phyloP scores from a whole-genome alignment of 306 rosid genomes.

The Oemleria cerasiformis region DNA sequence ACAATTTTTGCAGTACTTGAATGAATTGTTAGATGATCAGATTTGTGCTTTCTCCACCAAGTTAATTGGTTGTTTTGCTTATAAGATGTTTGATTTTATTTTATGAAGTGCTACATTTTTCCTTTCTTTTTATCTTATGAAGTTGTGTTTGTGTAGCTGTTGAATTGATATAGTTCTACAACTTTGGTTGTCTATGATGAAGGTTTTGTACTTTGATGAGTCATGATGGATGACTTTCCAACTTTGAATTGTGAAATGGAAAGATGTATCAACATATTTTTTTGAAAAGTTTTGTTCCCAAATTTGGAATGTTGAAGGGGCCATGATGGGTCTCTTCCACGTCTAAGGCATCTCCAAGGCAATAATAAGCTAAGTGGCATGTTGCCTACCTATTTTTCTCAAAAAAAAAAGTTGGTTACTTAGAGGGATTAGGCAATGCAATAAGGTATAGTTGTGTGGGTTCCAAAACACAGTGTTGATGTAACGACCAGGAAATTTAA shows the following conservation, averaged over 20 bases:
- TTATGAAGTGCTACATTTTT: neutral
- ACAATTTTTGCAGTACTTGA: neutral
- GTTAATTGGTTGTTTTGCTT: neutral
- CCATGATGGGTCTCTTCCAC: neutral
- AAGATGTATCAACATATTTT: neutral
- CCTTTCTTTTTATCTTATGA: neutral
- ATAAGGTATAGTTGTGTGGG: too few relatives aligned
- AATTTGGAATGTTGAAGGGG: constrained; percentile 5
- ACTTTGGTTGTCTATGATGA: constrained; percentile 1
- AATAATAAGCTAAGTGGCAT: too few relatives aligned
- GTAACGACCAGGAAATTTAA: too few relatives aligned
- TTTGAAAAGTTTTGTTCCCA: neutral
- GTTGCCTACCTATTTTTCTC: too few relatives aligned
- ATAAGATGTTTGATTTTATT: neutral
- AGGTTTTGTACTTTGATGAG: constrained; percentile 6
- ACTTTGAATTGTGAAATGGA: constrained; percentile 8
- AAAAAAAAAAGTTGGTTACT: too few relatives aligned
- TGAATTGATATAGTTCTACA: neutral
- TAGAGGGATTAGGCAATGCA: too few relatives aligned
- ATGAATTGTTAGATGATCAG: neutral
- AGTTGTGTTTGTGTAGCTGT: neutral
- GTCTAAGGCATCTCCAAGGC: neutral
- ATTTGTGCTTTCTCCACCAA: neutral
- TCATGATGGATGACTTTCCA: neutral
- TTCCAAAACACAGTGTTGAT: too few relatives aligned